Base-by-base conservation (phyloP, 192 early-diverging fungal species). In the Coemansia sp. region DNA sequence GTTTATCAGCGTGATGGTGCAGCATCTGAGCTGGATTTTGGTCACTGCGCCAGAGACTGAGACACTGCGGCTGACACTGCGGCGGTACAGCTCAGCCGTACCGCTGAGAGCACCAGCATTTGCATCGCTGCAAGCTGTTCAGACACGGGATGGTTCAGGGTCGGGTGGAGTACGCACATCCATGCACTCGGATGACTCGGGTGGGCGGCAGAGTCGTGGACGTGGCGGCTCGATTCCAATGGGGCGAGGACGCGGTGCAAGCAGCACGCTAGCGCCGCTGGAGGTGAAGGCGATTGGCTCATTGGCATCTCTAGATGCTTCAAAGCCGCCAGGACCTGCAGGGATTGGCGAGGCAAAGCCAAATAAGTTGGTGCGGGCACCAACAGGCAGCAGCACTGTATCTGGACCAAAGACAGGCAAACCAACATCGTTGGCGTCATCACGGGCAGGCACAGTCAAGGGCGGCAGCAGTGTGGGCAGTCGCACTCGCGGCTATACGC, bases 1-100 rank as follows among this genome's bases (percentile, higher is more conserved):
- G 47, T 99, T 98, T 84, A 91, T 94, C 5, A 91, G 89, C 59
- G 92, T 89, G 2, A 99, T 99, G 96, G 93, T 99, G 3, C 95
- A 98, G 79, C 96, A 97, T 52, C 79, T 99, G 57, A 97, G 95
- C 76, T 90, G 95, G 57, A 96, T 99, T 47, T 79, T 99, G 12
- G 91, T 98, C 23, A 99, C 98, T 1, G 89, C 96, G 0, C 91
- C 95, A 1, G 98, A 99, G 65, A 79, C 97, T 7, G 80, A 87
- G 6, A 89, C 91, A 41, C 70, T 99, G 56, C 76, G 98, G 19
- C 83, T 88, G 39, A 75, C 91, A 21, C 64, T 99, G 11, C 92
- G 91, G 55, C 89, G 87, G 59, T 97, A 64, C 89, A 96, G 52
- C 80, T 84, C 37, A 45, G 49, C 24, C 1, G 17, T 76, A 25